Evolutionary conservation across 1,139 yeast genomes (phyloP), one percentile per base, ranked within the genome.

Genomic region (Lodderomyces pseudojiufengensis): DNA sequence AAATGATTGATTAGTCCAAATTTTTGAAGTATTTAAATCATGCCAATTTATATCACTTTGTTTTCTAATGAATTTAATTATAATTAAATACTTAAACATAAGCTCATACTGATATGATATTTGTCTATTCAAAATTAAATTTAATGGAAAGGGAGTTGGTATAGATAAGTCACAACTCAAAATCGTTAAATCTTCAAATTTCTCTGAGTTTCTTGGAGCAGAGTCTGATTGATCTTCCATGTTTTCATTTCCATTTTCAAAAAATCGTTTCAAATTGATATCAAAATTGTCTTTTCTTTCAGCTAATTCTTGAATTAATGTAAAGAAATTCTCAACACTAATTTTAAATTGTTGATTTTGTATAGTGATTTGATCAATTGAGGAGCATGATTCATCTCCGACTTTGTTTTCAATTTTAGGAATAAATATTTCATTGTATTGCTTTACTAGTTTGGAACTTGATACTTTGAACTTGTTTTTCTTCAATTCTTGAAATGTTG

Each of bases 131-230:
- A 88, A 61, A 1, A 92, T 68, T 27, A 90, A 65, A 45, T 88
- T 87, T 32, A 88, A 60, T 0, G 99, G 99, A 52, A 87, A 94
- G 5, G 97, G 96, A 14, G 90, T 65, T 20, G 72, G 65, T 24
- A 86, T 56, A 36, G 85, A 84, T 29, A 88, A 64, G 46, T 80
- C 84, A 10, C 88, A 51, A 25, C 67, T 63, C 2, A 63, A 44
- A 4, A 68, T 58, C 2, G 70, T 50, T 31, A 31, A 25, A n/a
- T 37, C 43, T 14, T 42, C 38, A 10, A 28, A 32, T 11, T 14
- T 15, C 9, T 26, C 29, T 5, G 20, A 18, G 7, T 18, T 18
- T 18, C 20, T 18, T 18, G 7, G 20, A 5, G 20, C 5, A 5
- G 20, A 18, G 5, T 18, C 20, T 5, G 20, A 18, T 18, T 18